Percentiles rank a stretch among this genome's conserved stretches.
Conservation (phyloP, 495 filamentous ascomycete genomes). For the Letharia columbiana region DNA sequence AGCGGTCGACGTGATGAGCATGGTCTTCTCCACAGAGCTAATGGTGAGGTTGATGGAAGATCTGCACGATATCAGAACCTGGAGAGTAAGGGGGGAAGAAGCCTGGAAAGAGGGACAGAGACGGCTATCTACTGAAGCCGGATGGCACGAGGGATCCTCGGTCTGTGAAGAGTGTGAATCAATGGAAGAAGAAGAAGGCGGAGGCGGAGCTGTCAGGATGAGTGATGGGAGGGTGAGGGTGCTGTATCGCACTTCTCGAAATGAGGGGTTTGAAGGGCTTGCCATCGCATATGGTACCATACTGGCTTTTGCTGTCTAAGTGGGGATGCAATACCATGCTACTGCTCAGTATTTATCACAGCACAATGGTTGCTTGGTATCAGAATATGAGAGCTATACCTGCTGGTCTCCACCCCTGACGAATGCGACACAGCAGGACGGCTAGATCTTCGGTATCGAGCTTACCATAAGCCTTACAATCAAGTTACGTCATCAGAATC, state of each 20-base stretch:
- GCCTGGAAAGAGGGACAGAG: background rate
- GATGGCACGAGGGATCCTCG: constrained; percentile 6
- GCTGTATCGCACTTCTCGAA: too few species aligned
- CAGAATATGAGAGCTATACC: background rate
- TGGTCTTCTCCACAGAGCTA: background rate
- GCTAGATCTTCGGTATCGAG: background rate
- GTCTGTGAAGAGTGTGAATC: constrained; percentile 1
- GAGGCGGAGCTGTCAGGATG: background rate
- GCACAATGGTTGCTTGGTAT: background rate
- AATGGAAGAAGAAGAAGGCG: background rate
- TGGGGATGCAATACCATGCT: background rate
- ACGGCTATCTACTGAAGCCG: constrained; percentile 3
- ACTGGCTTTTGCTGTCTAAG: background rate
- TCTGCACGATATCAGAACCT: background rate
- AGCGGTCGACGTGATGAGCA: background rate
- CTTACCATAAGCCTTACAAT: background rate
- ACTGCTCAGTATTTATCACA: background rate
- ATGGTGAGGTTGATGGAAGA: background rate
- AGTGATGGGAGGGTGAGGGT: background rate
- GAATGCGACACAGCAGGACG: background rate
- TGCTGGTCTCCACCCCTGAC: background rate
- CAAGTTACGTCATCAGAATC: background rate
- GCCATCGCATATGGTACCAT: background rate
- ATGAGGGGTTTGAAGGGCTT: background rate
- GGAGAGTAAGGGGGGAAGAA: background rate